Evolutionary conservation across 2,329 filamentous ascomycete species (phyloP).

Genomic region (Diplodia scrobiculata): DNA sequence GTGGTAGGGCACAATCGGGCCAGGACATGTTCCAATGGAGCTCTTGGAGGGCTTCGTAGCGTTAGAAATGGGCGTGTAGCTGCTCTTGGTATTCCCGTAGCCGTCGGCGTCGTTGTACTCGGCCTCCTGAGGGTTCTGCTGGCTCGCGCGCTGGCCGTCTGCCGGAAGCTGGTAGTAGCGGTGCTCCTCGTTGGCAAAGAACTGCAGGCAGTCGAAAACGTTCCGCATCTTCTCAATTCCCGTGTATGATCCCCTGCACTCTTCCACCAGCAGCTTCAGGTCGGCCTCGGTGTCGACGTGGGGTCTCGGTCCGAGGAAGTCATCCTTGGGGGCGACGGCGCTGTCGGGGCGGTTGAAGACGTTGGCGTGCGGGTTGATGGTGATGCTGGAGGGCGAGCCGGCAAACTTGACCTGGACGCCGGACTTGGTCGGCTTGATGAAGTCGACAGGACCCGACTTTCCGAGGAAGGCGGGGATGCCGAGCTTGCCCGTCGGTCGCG

Average conservation of each 20-base stretch:
- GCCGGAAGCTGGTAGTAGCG: constrained; percentile 56
- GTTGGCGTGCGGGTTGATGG: constrained; percentile 56
- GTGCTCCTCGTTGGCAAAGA: constrained; percentile 52
- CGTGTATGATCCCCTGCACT: constrained; percentile 55
- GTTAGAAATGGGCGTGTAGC: constrained; percentile 44
- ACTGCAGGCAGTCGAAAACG: constrained; percentile 57
- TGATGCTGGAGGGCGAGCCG: constrained; percentile 47
- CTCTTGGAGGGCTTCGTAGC: constrained; percentile 45
- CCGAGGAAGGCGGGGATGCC: constrained; percentile 48
- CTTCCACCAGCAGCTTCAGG: constrained; percentile 55
- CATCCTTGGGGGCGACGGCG: constrained; percentile 55
- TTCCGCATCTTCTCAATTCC: constrained; percentile 60
- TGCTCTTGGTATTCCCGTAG: constrained; percentile 44
- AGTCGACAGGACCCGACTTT: constrained; percentile 46
- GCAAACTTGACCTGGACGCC: constrained; percentile 49
- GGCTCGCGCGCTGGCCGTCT: constrained; percentile 45
- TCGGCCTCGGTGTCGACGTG: constrained; percentile 58
- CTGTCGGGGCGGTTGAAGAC: constrained; percentile 58
- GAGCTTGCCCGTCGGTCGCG: constrained; percentile 46
- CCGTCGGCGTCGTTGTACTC: constrained; percentile 50
- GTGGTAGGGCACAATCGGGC: constrained; percentile 60
- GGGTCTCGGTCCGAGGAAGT: constrained; percentile 55
- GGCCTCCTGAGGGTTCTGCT: constrained; percentile 47
- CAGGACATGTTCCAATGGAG: constrained; percentile 55
- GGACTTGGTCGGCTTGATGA: constrained; percentile 47